Base-by-base conservation (phyloP, 345 rosid species). In the Salix brachista region DNA sequence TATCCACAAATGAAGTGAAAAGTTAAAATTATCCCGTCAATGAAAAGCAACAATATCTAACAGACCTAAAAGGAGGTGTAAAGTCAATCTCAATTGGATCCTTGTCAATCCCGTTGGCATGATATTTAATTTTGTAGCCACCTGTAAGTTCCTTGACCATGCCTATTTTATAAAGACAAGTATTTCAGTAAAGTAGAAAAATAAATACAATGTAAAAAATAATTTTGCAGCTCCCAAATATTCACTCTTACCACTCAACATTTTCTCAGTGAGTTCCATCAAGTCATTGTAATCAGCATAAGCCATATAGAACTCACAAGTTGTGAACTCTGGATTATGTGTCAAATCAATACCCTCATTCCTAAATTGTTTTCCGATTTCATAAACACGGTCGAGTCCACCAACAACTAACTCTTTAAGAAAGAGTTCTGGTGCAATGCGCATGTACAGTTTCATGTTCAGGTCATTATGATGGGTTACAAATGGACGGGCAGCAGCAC, bases 221-320 rank as follows among this genome's bases (percentile, higher is more conserved):
- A 52, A 46, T 41, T 64, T 37, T 66, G 65, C 32, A 46, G 18
- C 19, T 62, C 42, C 48, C 10, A 67, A 67, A 73, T 16, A 62
- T 69, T 58, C 58, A 73, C 25, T 14, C 78, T 74, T 80, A 88
- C 99, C 99, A 75, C 99, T 94, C 82, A 96, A 62, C 95, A 96
- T 84, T 66, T 81, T 70, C 87, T 96, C 99, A 18, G 97, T 96
- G 68, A 96, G 91, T 52, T 82, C 83, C 98, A 96, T 96, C 85
- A 96, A 66, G 80, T 96, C 99, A 60, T 96, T 85, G 85, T 96
- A 96, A 84, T 94, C 99, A 0, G 97, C 98, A 66, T 72, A 96
- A n/a, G 98, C 99, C 99, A 94, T 94, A 76, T 96, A 96, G 84
- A 96, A 96, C 85, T 96, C 99, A 71, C 97, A 96, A 71, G 98